Evolutionary conservation across 2,329 filamentous ascomycete genomes (phyloP).

Genomic region (Penicillium digitatum): DNA sequence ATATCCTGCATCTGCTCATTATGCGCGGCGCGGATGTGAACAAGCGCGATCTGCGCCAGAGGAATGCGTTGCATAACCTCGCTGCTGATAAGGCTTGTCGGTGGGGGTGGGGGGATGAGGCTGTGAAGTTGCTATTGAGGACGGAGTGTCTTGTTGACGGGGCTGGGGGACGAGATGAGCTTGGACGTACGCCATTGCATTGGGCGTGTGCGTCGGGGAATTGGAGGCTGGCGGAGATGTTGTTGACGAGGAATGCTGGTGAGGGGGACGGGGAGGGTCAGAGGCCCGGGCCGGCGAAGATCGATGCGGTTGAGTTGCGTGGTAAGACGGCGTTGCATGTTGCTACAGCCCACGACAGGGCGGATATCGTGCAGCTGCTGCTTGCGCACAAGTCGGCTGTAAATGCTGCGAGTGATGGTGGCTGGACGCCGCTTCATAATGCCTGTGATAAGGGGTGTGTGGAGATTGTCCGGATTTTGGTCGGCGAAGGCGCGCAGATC

Average conservation of each 20-base stretch:
- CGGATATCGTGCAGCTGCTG: constrained; percentile 39
- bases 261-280: constrained; percentile 5
- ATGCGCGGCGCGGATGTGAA: constrained; percentile 36
- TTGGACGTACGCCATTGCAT: constrained; percentile 53
- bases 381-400: constrained; percentile 46
- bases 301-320: constrained; percentile 42
- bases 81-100: constrained; percentile 44
- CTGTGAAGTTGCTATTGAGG: constrained; percentile 41
- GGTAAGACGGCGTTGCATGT: constrained; percentile 50
- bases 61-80: constrained; percentile 42
- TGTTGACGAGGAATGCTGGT: constrained; percentile 38
- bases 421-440: constrained; percentile 54
- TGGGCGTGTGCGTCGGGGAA: constrained; percentile 59
- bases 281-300: constrained; percentile 28
- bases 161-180: constrained; percentile 39
- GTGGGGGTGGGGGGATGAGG: constrained; percentile 46
- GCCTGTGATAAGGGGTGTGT: constrained; percentile 50
- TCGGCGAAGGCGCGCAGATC: constrained; percentile 37
- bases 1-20: constrained; percentile 40
- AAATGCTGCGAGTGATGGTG: constrained; percentile 49
- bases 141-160: constrained; percentile 43
- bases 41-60: constrained; percentile 28
- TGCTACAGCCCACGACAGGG: constrained; percentile 44
- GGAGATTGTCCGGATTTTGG: constrained; percentile 44
- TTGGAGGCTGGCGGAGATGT: constrained; percentile 46